Conservation (phyloP, 2,329 filamentous ascomycete species). For the Tolypocladium ovalisporum region DNA sequence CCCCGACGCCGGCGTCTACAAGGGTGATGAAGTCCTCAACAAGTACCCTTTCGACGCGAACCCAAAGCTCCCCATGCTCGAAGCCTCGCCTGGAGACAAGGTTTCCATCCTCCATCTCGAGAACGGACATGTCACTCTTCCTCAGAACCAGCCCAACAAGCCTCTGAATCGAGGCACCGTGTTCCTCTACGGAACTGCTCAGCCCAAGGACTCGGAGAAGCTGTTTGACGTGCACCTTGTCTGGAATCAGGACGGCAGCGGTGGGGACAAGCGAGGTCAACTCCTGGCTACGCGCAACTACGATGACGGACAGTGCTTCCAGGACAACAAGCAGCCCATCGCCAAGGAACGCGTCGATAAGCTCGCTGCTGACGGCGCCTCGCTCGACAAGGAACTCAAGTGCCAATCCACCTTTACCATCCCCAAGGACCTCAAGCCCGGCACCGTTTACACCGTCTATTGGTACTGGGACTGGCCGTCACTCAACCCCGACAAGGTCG, state of each 20-base stretch:
- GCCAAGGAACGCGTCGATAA: slow-evolving; percentile 46
- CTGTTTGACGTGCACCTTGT: slow-evolving; percentile 56
- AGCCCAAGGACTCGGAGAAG: slow-evolving; percentile 40
- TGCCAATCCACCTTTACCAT: slow-evolving; percentile 78
- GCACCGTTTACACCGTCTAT: slow-evolving; percentile 68
- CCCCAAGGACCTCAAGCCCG: slow-evolving; percentile 51
- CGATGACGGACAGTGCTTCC: slow-evolving; percentile 86
- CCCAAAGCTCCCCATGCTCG: slow-evolving; percentile 49
- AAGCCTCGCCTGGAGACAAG: slow-evolving; percentile 47
- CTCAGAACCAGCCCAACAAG: slow-evolving; percentile 44
- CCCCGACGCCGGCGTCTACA: slow-evolving; percentile 47
- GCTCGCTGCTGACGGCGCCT: slow-evolving; percentile 40
- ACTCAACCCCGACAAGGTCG: slow-evolving; percentile 30
- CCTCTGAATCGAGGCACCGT: slow-evolving; percentile 59
- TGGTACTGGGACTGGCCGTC: slow-evolving; percentile 96
- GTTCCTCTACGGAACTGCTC: slow-evolving; percentile 60
- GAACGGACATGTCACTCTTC: slow-evolving; percentile 64
- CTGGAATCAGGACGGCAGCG: slow-evolving; percentile 73
- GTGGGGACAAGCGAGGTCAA: slow-evolving; percentile 66
- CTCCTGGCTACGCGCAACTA: slow-evolving; percentile 71
- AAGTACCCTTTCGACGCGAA: slow-evolving; percentile 24
- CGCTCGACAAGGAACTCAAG: slow-evolving; percentile 50
- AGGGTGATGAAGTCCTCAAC: slow-evolving; percentile 41
- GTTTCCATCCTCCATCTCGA: slow-evolving; percentile 61
- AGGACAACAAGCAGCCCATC: slow-evolving; percentile 53